Evolutionary conservation across 768 basidiomycete genomes (phyloP).

Genomic region (Tulasnella sp.): DNA sequence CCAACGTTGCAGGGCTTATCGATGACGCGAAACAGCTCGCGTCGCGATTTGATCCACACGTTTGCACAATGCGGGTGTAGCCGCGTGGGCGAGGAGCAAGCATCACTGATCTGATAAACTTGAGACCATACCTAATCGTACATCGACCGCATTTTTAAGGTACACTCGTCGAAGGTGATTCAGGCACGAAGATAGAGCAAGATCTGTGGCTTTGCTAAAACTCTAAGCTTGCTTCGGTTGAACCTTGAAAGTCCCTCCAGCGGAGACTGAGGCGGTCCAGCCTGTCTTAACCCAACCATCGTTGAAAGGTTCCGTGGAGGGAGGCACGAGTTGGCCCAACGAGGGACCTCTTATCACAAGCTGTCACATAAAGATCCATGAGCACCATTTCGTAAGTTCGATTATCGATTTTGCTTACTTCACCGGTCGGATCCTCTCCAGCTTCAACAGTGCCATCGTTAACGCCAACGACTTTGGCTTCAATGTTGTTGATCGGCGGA

Average conservation of each 20-base stretch:
- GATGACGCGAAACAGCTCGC: not conserved
- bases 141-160: not conserved
- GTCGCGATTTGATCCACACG: not conserved
- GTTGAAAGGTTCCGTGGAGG: slow-evolving; percentile 27
- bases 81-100: not conserved
- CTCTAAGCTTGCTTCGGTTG: not conserved
- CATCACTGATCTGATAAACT: not conserved
- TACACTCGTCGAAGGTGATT: not conserved
- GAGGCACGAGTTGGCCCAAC: slow-evolving; percentile 43
- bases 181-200: not conserved
- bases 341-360: slow-evolving; percentile 57
- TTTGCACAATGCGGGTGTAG: not conserved
- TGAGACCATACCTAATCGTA: not conserved
- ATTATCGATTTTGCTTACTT: slow-evolving; percentile 26
- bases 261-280: slow-evolving; percentile 24
- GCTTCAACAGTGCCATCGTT: slow-evolving; percentile 52
- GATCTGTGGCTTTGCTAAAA: not conserved
- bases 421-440: slow-evolving; percentile 55
- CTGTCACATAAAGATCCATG: slow-evolving; percentile 9
- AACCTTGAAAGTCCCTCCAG: slow-evolving; percentile 30
- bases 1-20: not conserved
- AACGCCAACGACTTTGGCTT: slow-evolving; percentile 63
- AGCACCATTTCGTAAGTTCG: not conserved
- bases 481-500: slow-evolving; percentile 75
- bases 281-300: slow-evolving; percentile 25